Percentiles rank a stretch among this genome's conserved stretches.
Evolutionary conservation across 164 flowering plant genomes (phyloP).

Genomic region (Protea cynaroides): DNA sequence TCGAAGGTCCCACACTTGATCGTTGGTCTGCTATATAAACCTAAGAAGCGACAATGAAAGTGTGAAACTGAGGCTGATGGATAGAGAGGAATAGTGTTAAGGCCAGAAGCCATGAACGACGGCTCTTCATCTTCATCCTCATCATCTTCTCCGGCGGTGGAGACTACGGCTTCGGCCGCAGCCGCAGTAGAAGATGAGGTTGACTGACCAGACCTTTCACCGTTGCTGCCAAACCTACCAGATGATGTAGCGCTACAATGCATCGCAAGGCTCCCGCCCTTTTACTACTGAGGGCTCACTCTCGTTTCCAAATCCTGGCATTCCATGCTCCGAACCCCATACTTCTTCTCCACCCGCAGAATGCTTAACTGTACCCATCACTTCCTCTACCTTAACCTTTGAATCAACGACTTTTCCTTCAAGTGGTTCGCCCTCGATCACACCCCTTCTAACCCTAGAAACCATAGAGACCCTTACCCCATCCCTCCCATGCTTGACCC

Average conservation of each 20-base stretch:
- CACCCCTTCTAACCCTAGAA: slow-evolving; percentile 1
- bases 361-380: slow-evolving; percentile 33
- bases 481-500: slow-evolving; percentile 37
- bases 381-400: slow-evolving; percentile 46
- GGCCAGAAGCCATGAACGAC: not conserved
- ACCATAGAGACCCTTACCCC: slow-evolving; percentile 19
- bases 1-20: too few relatives aligned
- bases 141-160: slow-evolving; percentile 2
- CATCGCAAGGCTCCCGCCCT: slow-evolving; percentile 58
- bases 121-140: not conserved
- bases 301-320: slow-evolving; percentile 52
- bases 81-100: not conserved
- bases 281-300: slow-evolving; percentile 48
- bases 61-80: not conserved
- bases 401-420: slow-evolving; percentile 32
- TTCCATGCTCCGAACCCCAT: slow-evolving; percentile 41
- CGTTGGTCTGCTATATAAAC: too few relatives aligned
- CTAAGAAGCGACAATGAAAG: too few relatives aligned
- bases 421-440: slow-evolving; percentile 38
- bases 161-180: too few relatives aligned
- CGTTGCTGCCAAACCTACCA: slow-evolving; percentile 53
- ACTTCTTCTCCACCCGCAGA: slow-evolving; percentile 45
- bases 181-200: too few relatives aligned
- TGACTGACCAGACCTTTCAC: not conserved
- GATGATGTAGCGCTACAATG: slow-evolving; percentile 58